Percentiles rank a stretch among this genome's conserved stretches.
phyloP scores from a whole-genome alignment of 2,329 filamentous ascomycete genomes.

The Fusarium coffeatum region DNA sequence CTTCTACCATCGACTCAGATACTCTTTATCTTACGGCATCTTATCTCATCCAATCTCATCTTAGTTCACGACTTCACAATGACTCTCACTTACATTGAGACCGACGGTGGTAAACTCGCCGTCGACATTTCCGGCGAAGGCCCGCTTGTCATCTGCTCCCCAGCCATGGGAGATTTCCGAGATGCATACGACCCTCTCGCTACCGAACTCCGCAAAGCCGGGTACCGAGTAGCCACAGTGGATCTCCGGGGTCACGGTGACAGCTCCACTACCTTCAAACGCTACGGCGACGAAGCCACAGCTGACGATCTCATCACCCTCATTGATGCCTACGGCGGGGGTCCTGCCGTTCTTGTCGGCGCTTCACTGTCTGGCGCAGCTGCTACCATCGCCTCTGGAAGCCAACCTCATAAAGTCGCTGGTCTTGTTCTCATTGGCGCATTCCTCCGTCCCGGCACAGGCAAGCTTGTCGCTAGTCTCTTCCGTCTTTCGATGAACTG shows the following conservation, averaged over 20 bases:
- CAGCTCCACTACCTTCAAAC: constrained; percentile 15
- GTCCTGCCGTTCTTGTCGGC: constrained; percentile 10
- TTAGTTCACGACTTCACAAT: neutral
- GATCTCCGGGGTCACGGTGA: constrained; percentile 34
- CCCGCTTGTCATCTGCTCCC: constrained; percentile 32
- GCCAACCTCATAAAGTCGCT: constrained; percentile 21
- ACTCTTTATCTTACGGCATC: neutral
- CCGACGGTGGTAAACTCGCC: constrained; percentile 29
- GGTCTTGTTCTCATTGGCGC: constrained; percentile 18
- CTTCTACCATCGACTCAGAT: neutral
- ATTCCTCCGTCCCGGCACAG: constrained; percentile 17
- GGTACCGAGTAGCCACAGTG: constrained; percentile 27
- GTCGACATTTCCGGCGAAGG: constrained; percentile 24
- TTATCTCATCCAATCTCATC: neutral
- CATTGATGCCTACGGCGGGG: constrained; percentile 16
- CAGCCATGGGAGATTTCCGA: constrained; percentile 30
- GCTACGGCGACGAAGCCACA: constrained; percentile 25
- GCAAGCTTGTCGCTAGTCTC: neutral
- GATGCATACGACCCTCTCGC: constrained; percentile 25
- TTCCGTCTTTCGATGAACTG: neutral
- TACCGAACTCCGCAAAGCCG: constrained; percentile 1
- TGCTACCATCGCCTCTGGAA: constrained; percentile 26
- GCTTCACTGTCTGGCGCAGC: constrained; percentile 24
- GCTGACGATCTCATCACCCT: constrained; percentile 21
- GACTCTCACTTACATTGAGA: constrained; percentile 29